Evolutionary conservation across 2,329 filamentous ascomycete species (phyloP), one percentile per base, ranked within the genome.

Genomic region (Nemania sp.): DNA sequence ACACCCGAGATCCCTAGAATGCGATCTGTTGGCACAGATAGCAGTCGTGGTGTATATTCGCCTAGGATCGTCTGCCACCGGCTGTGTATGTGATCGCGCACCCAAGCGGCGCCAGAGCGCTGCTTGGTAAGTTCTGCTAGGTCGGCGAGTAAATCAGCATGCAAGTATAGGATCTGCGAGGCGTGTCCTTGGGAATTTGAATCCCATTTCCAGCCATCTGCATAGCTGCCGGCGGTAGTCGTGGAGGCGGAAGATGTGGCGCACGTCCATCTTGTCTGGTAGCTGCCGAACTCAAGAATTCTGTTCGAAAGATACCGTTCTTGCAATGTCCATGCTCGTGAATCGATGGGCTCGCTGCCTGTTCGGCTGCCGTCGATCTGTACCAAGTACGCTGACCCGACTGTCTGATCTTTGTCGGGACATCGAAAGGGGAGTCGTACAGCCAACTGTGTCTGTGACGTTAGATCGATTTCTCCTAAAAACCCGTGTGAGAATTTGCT

Each of bases 11-110:
- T 53, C 1, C 22, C 50, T n/a, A 53, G 14, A 6, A 48, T 48
- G 11, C 43, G 50, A 22, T 53, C 50, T 48, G 50, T 53, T 9
- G 43, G 30, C 30, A 48, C 37, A 5, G 50, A 43, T 15, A 53
- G 19, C 3, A 48, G 30, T n/a, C 50, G 43, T 9, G 36, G 30
- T 14, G 50, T 53, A 24, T 53, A 53, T 24, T 42, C 37, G n/a
- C 5, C 15, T 5, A 53, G 14, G 3, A 53, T 20, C n/a, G 30
- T 31, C 19, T 53, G 23, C 44, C 49, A 53, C 24, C 50, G 37
- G 23, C 22, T 37, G 15, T 53, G 36, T 22, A 46, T 14, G 31
- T 19, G 41, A 1, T 52, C 49, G 11, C 34, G 19, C 1, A 41
- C 17, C 49, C 40, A 51, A 12, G 42, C 26, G 8, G 42, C 19